These are phyloP conservation scores for Zea luxurians DNA, from an alignment of 176 grass and related monocot genomes.

Conservation along the genomic window DNA sequence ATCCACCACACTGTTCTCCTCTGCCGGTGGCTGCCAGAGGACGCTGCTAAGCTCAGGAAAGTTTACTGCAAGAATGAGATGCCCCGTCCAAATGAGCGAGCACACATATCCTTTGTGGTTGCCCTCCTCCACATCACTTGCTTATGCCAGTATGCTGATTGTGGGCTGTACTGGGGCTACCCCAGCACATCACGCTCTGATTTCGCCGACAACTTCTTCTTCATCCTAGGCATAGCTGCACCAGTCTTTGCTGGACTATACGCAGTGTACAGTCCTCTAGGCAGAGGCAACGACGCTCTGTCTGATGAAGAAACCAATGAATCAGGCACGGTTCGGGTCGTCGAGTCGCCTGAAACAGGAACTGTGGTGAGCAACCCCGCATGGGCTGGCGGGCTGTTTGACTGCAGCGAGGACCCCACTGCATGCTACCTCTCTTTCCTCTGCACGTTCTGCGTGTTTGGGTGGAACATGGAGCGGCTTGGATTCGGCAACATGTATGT, in stretches of 20 bases:
- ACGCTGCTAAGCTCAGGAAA: constrained; percentile 49
- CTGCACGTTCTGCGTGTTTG: constrained; percentile 87
- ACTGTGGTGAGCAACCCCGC: constrained; percentile 42
- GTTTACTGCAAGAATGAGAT: constrained; percentile 70
- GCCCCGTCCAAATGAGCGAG: constrained; percentile 50
- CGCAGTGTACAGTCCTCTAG: constrained; percentile 69
- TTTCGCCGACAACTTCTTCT: constrained; percentile 61
- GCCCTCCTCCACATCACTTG: constrained; percentile 76
- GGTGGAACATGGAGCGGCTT: constrained; percentile 95
- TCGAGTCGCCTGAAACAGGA: constrained; percentile 38
- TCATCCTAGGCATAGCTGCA: constrained; percentile 49
- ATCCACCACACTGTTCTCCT: constrained; percentile 66
- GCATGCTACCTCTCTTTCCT: constrained; percentile 65
- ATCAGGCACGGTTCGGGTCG: neutral
- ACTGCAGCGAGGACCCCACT: constrained; percentile 60
- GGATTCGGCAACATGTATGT: constrained; percentile 94
- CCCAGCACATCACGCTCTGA: constrained; percentile 55
- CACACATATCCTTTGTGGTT: constrained; percentile 67
- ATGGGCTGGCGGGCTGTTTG: constrained; percentile 66
- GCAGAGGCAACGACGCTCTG: constrained; percentile 42
- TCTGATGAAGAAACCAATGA: constrained; percentile 45
- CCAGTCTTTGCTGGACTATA: constrained; percentile 60
- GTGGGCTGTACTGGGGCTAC: constrained; percentile 71
- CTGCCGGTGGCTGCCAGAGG: constrained; percentile 55
- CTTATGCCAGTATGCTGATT: constrained; percentile 61